Evolutionary conservation across 2,329 filamentous ascomycete genomes (phyloP).

Genomic region (Aspergillus neoniger): DNA sequence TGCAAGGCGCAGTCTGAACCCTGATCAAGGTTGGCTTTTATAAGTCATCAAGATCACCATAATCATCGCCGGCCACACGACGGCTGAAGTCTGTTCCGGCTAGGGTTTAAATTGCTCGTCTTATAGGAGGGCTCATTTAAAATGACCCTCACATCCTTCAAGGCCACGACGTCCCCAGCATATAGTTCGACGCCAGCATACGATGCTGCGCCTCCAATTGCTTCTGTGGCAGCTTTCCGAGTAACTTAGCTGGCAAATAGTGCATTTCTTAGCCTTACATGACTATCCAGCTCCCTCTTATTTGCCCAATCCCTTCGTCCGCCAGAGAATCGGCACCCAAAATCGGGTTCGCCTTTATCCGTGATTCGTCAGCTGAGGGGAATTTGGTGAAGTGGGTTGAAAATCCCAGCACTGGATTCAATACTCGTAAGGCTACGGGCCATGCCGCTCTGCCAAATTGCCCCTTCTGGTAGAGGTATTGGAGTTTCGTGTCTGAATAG

Average conservation of each 20-base stretch:
- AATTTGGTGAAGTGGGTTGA: neutral
- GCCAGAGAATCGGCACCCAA: neutral
- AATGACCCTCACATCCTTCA: conserved; percentile 2
- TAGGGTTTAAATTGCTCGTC: neutral
- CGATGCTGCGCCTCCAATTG: neutral
- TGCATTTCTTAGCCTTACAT: neutral
- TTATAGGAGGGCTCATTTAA: conserved; percentile 1
- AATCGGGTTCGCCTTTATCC: neutral
- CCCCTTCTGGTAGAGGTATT: neutral
- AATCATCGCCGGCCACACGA: conserved; percentile 15
- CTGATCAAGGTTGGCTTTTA: neutral
- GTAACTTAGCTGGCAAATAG: conserved; percentile 4
- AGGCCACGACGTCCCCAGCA: neutral
- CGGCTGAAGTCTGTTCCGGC: conserved; percentile 9
- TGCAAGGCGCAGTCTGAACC: neutral
- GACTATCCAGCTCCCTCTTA: neutral
- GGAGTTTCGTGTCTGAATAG: neutral
- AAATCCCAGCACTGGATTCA: neutral
- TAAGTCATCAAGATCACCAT: conserved; percentile 18
- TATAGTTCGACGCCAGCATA: neutral
- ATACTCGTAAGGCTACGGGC: conserved; percentile 11
- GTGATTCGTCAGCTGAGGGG: conserved; percentile 8
- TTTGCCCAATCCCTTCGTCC: conserved; percentile 6
- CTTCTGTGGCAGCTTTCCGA: neutral
- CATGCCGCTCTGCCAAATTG: conserved; percentile 7